Conservation (phyloP, 1,284 basidiomycete species). For the Thelephora terrestris region DNA sequence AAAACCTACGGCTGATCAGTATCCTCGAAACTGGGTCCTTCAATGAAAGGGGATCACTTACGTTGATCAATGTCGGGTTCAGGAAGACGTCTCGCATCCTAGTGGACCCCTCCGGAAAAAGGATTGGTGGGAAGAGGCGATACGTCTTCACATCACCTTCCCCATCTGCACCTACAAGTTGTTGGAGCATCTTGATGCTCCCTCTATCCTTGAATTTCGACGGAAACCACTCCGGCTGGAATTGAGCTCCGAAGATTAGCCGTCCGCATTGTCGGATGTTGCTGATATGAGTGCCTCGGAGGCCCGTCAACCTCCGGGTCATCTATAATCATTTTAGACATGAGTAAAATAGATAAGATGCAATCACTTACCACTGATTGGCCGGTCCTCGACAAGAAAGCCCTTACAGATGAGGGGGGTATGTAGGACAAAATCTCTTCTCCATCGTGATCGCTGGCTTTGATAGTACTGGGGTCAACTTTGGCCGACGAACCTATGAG, state of each 20-base stretch:
- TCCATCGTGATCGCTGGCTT: too few relatives aligned
- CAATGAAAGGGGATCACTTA: neutral
- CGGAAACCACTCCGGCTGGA: too few relatives aligned
- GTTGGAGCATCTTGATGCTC: too few relatives aligned
- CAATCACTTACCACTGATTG: too few relatives aligned
- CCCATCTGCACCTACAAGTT: neutral
- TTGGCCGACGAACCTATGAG: too few relatives aligned
- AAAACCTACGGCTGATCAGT: neutral
- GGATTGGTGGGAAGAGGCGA: neutral
- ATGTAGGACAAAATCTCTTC: too few relatives aligned
- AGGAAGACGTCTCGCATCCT: constrained; percentile 17
- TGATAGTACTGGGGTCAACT: too few relatives aligned
- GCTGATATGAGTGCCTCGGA: neutral
- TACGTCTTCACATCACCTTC: neutral
- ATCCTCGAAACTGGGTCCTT: neutral
- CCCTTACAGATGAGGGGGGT: too few relatives aligned
- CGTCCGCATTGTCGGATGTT: neutral
- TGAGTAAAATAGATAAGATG: too few relatives aligned
- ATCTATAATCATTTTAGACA: too few relatives aligned
- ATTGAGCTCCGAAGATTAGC: neutral
- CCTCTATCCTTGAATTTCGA: too few relatives aligned
- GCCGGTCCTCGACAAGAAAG: too few relatives aligned
- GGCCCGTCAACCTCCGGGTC: neutral
- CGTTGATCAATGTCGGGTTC: neutral
- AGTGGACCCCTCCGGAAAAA: constrained; percentile 9